These are phyloP conservation scores for Nemania sp. DNA, from an alignment of 2,329 filamentous ascomycete species.

Conservation along the genomic window DNA sequence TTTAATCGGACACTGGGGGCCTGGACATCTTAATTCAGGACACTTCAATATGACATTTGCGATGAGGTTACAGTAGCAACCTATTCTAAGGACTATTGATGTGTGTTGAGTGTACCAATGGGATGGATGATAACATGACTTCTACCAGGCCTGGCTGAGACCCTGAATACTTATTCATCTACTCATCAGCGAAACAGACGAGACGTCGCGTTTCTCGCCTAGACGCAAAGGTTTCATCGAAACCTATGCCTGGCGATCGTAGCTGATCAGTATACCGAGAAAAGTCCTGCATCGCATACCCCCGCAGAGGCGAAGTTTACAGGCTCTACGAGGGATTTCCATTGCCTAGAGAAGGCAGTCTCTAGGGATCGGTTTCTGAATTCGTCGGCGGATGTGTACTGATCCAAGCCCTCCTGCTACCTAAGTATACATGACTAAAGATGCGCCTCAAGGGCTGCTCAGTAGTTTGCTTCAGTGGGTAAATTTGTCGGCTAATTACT, in stretches of 20 bases:
- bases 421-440: too few relatives aligned
- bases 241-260: not conserved
- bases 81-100: too few relatives aligned
- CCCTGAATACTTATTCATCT: not conserved
- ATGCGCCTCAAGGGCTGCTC: not conserved
- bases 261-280: too few relatives aligned
- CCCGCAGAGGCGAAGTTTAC: constrained; percentile 6
- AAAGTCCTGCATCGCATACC: not conserved
- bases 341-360: constrained; percentile 3
- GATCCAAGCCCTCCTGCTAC: too few relatives aligned
- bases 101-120: too few relatives aligned
- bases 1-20: too few relatives aligned
- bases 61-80: too few relatives aligned
- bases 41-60: too few relatives aligned
- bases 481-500: constrained; percentile 13
- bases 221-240: constrained; percentile 3
- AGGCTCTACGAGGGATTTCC: not conserved
- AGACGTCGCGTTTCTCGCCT: constrained; percentile 1
- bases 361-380: constrained; percentile 21
- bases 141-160: too few relatives aligned
- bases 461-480: constrained; percentile 1
- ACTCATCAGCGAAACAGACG: constrained; percentile 1
- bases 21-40: too few relatives aligned
- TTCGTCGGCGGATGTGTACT: constrained; percentile 4
- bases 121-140: too few relatives aligned